A percentile compares a stretch with the other conserved stretches of the same genome.
phyloP scores from a whole-genome alignment of 495 filamentous ascomycete genomes.

The Polyplosphaeria fusca region DNA sequence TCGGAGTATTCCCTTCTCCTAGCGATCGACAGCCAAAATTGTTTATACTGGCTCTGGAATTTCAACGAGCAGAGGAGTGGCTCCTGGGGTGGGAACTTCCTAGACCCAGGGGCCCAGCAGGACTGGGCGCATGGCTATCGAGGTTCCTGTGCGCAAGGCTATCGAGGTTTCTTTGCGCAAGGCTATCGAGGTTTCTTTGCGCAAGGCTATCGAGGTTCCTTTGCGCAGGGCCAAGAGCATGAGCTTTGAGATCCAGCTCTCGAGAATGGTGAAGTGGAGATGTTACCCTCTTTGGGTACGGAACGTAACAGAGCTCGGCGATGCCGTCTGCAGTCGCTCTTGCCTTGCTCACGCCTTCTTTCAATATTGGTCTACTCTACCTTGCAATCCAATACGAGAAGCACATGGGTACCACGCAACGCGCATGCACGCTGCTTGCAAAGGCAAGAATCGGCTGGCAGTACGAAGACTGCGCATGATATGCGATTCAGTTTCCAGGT shows the following conservation, averaged over 20 bases:
- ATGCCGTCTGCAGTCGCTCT: too few species aligned
- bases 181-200: neutral
- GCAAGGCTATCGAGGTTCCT: neutral
- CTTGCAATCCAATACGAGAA: too few species aligned
- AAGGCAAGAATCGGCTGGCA: too few species aligned
- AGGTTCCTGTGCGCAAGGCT: neutral
- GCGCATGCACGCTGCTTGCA: too few species aligned
- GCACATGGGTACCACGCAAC: too few species aligned
- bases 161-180: neutral
- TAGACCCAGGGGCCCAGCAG: neutral
- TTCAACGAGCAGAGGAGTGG: neutral
- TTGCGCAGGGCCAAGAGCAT: neutral
- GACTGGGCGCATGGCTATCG: neutral
- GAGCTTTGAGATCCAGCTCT: neutral
- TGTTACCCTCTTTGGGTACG: neutral
- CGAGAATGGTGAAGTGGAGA: neutral
- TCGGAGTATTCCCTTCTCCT: neutral
- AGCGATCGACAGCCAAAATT: neutral
- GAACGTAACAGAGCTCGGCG: too few species aligned
- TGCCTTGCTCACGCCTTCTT: too few species aligned
- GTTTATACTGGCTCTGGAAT: neutral
- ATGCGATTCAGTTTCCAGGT: too few species aligned
- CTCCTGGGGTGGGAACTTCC: neutral
- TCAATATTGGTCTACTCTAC: too few species aligned
- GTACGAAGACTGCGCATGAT: too few species aligned